Evolutionary conservation across 106 monocot genomes (phyloP), one percentile per base, ranked within the genome.

Genomic region (Dendrobium huoshanense): DNA sequence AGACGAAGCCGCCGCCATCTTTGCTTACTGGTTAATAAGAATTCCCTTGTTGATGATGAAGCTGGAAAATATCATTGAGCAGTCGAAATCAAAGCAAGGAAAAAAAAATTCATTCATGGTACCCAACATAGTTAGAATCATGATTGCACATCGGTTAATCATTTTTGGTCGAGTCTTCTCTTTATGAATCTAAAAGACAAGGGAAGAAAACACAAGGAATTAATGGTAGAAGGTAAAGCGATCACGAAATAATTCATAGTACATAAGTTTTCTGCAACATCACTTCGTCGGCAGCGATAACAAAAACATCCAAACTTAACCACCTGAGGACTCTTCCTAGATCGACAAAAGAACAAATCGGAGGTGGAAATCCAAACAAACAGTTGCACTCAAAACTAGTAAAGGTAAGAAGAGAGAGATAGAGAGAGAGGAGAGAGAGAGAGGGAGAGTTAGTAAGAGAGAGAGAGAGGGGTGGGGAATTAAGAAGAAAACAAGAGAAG

Each of bases 1-100:
- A 27, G 89, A 87, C 11, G 89, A 59, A 77, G 83, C 67, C 67
- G 61, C 61, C 18, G 82, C 88, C 88, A 86, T 90, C 51, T n/a
- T 75, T 5, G 45, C 15, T 45, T 45, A 45, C 6, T 0, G 8
- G 8, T 45, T 45, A 9, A 45, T 45, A 45, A 45, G 0, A 45
- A 45, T 81, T 56, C 44, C 61, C 15, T 81, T 75, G n/a, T 44
- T 61, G 58, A 75, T 59, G 75, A 31, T 56, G 75, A 61, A 15
- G 72, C 80, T 77, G 75, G n/a, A 68, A 59, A 76, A 25, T 4
- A 43, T 24, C 27, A 77, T 20, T 80, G 68, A 78, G 19, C 5
- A 55, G 80, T 75, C 77, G 48, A 81, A 58, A 86, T 48, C 55
- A 82, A 79, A 84, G 24, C 40, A 31, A 70, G 77, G 41, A 51